Base-by-base conservation (phyloP, 192 early-diverging fungal genomes). In the Rhizoclosmatium sp. region DNA sequence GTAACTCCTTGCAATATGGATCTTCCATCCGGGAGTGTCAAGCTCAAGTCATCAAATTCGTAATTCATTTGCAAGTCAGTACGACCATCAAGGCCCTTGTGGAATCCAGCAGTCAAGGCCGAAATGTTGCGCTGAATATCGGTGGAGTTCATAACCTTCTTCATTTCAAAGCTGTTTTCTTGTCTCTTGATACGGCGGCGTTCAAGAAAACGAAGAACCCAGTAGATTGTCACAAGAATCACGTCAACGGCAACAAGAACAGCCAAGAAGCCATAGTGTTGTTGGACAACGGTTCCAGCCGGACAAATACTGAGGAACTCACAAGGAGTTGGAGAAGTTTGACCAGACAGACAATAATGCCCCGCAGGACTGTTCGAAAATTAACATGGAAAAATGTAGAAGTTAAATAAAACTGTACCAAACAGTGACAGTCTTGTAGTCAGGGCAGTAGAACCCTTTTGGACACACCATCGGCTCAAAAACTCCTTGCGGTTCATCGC, bases 1-100 rank as follows among this genome's bases (percentile, higher is more conserved):
- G 88, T 89, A 49, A 96, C 89, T 3, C 85, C 84, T 47, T 90
- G 75, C 14, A 97, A 84, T 56, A 97, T 86, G 42, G 77, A n/a
- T 64, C 90, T 86, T 21, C 89, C 91, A 51, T 51, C 64, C 23
- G 81, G 82, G 2, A 88, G 51, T 51, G 61, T 74, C 47, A 88
- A 58, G 23, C 83, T 75, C 54, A 88, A 45, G 41, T 76, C 67
- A 48, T 83, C 67, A 72, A 87, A 88, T 0, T 54, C 62, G 60
- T 85, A 83, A 46, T 86, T 70, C 71, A 88, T 81, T 40, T 64
- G 58, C 69, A 84, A 75, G 59, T 60, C 58, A 47, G 9, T 45
- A 41, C 69, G 45, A 4, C 71, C 74, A 23, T 70, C 68, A 3
- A 81, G 58, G n/a, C 67, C 80, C n/a, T 60, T 61, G 10, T 61